Evolutionary conservation across 805 yeast species (phyloP), one percentile per base, ranked within the genome.

Genomic region (Brettanomyces bruxellensis): DNA sequence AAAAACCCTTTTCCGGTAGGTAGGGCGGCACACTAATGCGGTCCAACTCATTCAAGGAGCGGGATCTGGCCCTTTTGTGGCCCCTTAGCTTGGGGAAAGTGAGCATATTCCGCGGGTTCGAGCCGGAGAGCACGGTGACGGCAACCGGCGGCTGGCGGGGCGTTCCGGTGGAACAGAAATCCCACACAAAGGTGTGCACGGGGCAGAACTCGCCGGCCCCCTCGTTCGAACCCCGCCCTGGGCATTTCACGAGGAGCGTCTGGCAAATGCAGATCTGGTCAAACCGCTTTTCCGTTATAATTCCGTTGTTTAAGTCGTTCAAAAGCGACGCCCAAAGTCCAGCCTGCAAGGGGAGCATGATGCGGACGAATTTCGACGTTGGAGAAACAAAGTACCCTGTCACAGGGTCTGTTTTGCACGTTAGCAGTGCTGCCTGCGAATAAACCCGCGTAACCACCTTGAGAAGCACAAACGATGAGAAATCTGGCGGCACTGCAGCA

Each of bases 101-200:
- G 11, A 28, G 32, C 32, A 28, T 28, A 9, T 28, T 28, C 11
- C 32, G 7, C 11, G 32, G 32, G 32, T 28, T 28, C 2, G 32
- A 7, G 32, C 32, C 11, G 11, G 32, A 6, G 14, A 35, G 23
- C 11, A 14, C 25, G 7, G 40, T 12, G 23, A 18, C 25, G 25
- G 25, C 40, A 6, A 14, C n/a, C 25, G 25, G n/a, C 6, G 8
- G 40, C 7, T 38, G 23, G 13, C 6, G 25, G 8, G 22, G 25
- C 7, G 32, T 9, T 9, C 32, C 32, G 13, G 8, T 3, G 7
- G 25, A 39, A 40, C 50, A 46, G 38, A 63, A 64, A 34, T 64
- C 67, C 67, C 67, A 64, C 41, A 64, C 48, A 35, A 61, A 56
- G 1, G 65, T 55, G 41, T 54, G 55, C 25, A 64, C 28, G 50